Evolutionary conservation across 139 green algal genomes (phyloP).

Genomic region (Volvox reticuliferus): DNA sequence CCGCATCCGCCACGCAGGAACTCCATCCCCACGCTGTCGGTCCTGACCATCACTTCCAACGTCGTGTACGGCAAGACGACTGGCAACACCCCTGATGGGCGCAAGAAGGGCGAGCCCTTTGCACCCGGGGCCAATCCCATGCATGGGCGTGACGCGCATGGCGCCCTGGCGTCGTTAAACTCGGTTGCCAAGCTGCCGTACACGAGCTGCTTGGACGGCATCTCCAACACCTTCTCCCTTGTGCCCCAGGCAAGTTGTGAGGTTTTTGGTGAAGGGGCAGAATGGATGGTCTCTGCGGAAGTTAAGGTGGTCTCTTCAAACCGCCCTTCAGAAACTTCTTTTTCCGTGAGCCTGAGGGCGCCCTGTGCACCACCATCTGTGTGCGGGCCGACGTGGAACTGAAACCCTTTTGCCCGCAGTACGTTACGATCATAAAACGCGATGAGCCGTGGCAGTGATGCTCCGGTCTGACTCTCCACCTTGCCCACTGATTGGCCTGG

Average conservation of each 20-base stretch:
- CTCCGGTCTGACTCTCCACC: too few species aligned
- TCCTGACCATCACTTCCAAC: conserved; percentile 88
- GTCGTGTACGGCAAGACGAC: conserved; percentile 79
- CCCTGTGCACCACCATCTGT: too few species aligned
- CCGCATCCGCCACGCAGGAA: conserved; percentile 17
- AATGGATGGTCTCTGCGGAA: too few species aligned
- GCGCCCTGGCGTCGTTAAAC: conserved; percentile 80
- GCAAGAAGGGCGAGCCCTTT: conserved; percentile 77
- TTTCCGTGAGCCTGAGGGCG: too few species aligned
- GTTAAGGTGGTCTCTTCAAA: too few species aligned
- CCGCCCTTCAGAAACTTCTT: too few species aligned
- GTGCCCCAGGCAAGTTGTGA: conserved; percentile 53
- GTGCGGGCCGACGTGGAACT: too few species aligned
- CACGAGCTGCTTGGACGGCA: conserved; percentile 74
- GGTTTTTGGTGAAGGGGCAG: too few species aligned
- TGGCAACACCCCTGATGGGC: conserved; percentile 79
- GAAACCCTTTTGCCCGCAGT: too few species aligned
- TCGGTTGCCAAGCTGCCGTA: conserved; percentile 71
- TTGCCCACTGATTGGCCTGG: too few species aligned
- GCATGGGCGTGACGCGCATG: conserved; percentile 76
- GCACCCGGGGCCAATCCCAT: conserved; percentile 78
- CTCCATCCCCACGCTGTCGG: conserved; percentile 75
- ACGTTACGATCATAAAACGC: too few species aligned
- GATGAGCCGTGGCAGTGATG: too few species aligned
- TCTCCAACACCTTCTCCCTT: conserved; percentile 85